A percentile compares a stretch with the other conserved stretches of the same genome.
These are phyloP conservation scores for Desmodesmus armatus DNA, from an alignment of 139 green algal genomes.

Conservation along the genomic window DNA sequence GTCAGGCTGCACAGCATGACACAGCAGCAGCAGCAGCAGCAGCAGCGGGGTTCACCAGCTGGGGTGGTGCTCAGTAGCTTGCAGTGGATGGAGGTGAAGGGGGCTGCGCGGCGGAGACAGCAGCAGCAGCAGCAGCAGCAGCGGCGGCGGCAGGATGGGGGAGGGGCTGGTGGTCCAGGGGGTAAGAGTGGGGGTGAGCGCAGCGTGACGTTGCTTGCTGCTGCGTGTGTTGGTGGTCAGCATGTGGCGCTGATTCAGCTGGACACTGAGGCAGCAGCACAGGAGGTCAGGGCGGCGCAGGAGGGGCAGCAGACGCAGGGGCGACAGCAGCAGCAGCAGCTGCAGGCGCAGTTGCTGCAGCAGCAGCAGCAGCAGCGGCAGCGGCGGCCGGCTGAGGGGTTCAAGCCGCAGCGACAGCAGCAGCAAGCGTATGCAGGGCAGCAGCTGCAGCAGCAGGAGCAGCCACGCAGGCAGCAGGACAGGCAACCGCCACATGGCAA, in stretches of 20 bases:
- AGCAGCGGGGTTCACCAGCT: background rate
- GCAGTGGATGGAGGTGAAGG: background rate
- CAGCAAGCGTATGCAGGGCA: background rate
- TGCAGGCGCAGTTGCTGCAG: background rate
- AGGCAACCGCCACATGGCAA: background rate
- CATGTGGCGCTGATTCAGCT: background rate
- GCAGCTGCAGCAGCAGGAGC: background rate
- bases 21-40: background rate
- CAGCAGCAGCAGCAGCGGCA: background rate
- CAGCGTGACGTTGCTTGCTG: conserved; percentile 3
- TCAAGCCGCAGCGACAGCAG: background rate
- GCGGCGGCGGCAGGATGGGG: background rate
- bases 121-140: conserved; percentile 13
- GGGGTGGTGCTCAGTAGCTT: background rate
- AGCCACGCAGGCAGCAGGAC: background rate
- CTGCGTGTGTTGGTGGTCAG: background rate
- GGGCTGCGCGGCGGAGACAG: background rate
- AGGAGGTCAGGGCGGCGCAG: background rate
- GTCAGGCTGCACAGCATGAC: background rate
- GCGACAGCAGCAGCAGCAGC: background rate
- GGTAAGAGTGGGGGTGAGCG: background rate
- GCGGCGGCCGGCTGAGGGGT: background rate
- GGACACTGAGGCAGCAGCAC: background rate
- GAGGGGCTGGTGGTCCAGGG: too few species aligned
- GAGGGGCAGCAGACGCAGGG: background rate